phyloP scores from a whole-genome alignment of 768 basidiomycete genomes.

The Boletus eberwhitei region DNA sequence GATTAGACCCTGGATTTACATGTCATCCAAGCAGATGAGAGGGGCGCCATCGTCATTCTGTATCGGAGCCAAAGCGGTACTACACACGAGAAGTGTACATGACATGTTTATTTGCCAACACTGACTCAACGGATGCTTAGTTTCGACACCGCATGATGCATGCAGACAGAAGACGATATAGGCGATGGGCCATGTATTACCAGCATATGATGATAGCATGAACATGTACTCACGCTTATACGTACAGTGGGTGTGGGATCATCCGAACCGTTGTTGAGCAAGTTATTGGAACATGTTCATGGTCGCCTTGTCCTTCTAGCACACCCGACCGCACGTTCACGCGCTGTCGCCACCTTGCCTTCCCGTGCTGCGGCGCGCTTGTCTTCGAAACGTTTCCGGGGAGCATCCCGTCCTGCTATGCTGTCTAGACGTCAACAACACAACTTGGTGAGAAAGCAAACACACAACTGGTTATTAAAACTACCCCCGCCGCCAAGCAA shows the following conservation, averaged over 20 bases:
- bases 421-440: slow-evolving; percentile 38
- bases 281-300: no score
- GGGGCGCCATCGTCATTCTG: neutral
- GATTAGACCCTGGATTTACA: neutral
- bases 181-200: neutral
- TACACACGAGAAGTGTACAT: neutral
- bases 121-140: neutral
- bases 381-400: slow-evolving; percentile 58
- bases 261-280: no score
- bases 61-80: neutral
- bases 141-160: neutral
- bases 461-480: slow-evolving; percentile 70
- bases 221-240: neutral
- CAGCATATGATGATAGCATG: neutral
- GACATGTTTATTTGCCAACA: neutral
- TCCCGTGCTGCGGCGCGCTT: slow-evolving; percentile 40
- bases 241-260: no score
- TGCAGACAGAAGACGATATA: neutral
- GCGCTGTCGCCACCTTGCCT: slow-evolving; percentile 47
- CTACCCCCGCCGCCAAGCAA: slow-evolving; percentile 66
- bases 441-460: neutral
- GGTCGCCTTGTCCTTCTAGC: no score
- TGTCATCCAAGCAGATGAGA: no score
- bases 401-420: slow-evolving; percentile 68
- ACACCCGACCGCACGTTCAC: slow-evolving; percentile 46